Conservation (phyloP, 1,284 basidiomycete genomes). For the Fomitopsis betulina region DNA sequence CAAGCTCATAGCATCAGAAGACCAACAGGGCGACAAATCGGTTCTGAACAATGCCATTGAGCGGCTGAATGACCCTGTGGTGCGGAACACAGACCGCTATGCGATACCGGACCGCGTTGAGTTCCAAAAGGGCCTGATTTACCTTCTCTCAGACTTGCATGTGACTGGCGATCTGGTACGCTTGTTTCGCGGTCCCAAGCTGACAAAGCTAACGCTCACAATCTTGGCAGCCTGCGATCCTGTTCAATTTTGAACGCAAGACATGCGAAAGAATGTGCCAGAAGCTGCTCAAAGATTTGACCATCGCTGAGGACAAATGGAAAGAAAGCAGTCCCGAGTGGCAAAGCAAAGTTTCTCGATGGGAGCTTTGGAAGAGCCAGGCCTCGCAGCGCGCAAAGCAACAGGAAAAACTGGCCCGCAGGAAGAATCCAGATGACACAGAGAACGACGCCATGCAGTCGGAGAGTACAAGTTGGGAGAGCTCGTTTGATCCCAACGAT, state of each 20-base stretch:
- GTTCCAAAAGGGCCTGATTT: constrained; percentile 41
- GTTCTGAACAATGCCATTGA: constrained; percentile 36
- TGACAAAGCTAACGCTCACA: not conserved
- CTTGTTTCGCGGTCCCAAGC: constrained; percentile 3
- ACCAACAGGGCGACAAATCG: constrained; percentile 32
- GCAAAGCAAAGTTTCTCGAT: constrained; percentile 46
- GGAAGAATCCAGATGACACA: constrained; percentile 29
- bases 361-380: constrained; percentile 43
- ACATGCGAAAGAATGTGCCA: constrained; percentile 53
- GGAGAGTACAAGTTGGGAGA: constrained; percentile 38
- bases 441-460: constrained; percentile 17
- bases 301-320: constrained; percentile 45
- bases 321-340: constrained; percentile 42
- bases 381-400: constrained; percentile 42
- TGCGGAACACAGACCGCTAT: constrained; percentile 27
- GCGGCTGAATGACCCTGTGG: constrained; percentile 35
- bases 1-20: constrained; percentile 33
- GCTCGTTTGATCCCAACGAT: constrained; percentile 51
- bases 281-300: constrained; percentile 33
- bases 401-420: constrained; percentile 34
- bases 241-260: constrained; percentile 62
- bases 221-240: constrained; percentile 50
- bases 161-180: constrained; percentile 46
- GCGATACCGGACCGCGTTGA: constrained; percentile 22
- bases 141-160: constrained; percentile 53